These are phyloP conservation scores for Angomonas ambiguus DNA, from an alignment of 208 protist genomes.

Conservation along the genomic window DNA sequence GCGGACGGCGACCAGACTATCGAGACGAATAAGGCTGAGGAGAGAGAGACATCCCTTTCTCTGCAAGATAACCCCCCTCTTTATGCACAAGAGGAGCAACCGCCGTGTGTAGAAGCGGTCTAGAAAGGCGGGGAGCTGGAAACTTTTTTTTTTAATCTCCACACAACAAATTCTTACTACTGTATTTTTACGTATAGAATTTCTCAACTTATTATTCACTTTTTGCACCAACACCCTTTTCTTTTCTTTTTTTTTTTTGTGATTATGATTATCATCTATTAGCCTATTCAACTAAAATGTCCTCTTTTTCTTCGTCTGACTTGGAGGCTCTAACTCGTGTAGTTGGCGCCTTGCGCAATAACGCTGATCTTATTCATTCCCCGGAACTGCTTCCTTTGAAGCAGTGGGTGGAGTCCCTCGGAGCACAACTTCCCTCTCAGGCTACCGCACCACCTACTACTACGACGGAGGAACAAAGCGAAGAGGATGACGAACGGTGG, in stretches of 20 bases:
- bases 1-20: too few species aligned
- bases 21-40: too few species aligned
- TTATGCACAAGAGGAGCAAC: too few species aligned
- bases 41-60: too few species aligned
- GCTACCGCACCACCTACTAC: neutral
- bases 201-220: too few species aligned
- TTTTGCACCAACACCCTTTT: conserved; percentile 1
- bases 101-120: too few species aligned
- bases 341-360: conserved; percentile 21
- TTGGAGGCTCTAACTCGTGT: conserved; percentile 35
- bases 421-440: conserved; percentile 29
- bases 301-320: conserved; percentile 26
- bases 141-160: neutral
- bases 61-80: too few species aligned
- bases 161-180: neutral
- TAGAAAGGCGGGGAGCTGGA: neutral
- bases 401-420: conserved; percentile 26
- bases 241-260: conserved; percentile 12
- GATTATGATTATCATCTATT: conserved; percentile 14
- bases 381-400: conserved; percentile 31
- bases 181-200: too few species aligned
- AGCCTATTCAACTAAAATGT: conserved; percentile 5
- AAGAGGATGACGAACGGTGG: conserved; percentile 59
- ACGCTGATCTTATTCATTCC: conserved; percentile 39
- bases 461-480: conserved; percentile 27